A percentile compares a stretch with the other conserved stretches of the same genome.
phyloP scores from a whole-genome alignment of 148 eudicot species.

The Vaccinium myrtillus region DNA sequence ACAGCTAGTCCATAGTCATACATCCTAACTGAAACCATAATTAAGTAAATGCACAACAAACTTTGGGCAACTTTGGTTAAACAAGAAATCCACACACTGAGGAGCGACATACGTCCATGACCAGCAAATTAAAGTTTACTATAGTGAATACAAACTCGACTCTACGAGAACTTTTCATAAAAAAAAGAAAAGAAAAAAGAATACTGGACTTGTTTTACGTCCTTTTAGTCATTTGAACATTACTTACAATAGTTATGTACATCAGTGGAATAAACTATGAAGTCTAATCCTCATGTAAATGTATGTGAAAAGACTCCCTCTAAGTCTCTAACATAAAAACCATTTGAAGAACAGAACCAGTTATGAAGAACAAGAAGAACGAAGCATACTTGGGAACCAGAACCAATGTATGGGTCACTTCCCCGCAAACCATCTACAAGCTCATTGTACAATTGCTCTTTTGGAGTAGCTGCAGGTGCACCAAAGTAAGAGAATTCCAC shows the following conservation, averaged over 20 bases:
- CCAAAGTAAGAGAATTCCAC: constrained; percentile 67
- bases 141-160: background rate
- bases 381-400: constrained; percentile 64
- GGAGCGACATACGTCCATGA: background rate
- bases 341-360: background rate
- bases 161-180: background rate
- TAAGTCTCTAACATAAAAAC: background rate
- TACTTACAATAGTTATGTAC: background rate
- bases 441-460: constrained; percentile 54
- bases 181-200: too few relatives aligned
- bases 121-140: background rate
- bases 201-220: background rate
- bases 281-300: background rate
- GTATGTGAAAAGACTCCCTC: background rate
- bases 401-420: constrained; percentile 63
- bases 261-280: background rate
- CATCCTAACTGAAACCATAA: background rate
- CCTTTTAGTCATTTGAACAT: background rate
- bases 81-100: background rate
- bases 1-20: background rate
- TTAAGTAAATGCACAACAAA: background rate
- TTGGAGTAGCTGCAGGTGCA: constrained; percentile 63
- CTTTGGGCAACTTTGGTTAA: background rate
- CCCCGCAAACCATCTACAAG: constrained; percentile 71
- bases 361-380: background rate